Percentiles rank a stretch among this genome's conserved stretches.
These are phyloP conservation scores for Candida morakotiae DNA, from an alignment of 805 yeast genomes.

Conservation along the genomic window DNA sequence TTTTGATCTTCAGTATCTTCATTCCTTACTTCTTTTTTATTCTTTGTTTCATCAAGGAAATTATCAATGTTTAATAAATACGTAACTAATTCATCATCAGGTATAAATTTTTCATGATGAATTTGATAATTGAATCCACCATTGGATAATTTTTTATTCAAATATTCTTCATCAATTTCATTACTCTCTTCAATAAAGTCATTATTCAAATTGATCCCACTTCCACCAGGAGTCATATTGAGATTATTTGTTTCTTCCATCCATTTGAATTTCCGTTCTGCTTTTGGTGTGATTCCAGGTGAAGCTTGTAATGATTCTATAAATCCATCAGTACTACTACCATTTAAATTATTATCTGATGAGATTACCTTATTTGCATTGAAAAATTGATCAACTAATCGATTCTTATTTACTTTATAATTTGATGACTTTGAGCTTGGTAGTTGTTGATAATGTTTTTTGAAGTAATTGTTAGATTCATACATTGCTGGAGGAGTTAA, in stretches of 20 bases:
- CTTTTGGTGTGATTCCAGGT: background rate
- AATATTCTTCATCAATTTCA: constrained; percentile 2
- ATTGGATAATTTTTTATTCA: constrained; percentile 12
- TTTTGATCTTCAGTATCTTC: constrained; percentile 10
- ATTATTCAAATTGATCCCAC: too few species aligned
- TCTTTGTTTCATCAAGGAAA: constrained; percentile 12
- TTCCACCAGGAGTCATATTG: background rate
- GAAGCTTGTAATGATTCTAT: background rate
- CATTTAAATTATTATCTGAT: background rate
- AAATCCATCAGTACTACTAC: background rate
- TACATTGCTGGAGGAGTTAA: background rate
- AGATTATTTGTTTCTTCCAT: background rate
- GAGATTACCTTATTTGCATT: constrained; percentile 5
- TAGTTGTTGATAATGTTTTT: background rate
- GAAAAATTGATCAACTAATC: constrained; percentile 41
- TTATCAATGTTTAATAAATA: constrained; percentile 27
- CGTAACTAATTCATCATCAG: constrained; percentile 23
- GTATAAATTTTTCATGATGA: constrained; percentile 9
- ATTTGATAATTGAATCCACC: constrained; percentile 19
- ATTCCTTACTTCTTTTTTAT: background rate
- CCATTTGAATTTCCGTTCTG: constrained; percentile 3
- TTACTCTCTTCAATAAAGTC: background rate
- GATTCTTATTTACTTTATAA: constrained; percentile 19
- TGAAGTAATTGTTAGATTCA: background rate
- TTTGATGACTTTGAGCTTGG: background rate